Evolutionary conservation across 225 moss, liverwort and hornwort genomes (phyloP).

Genomic region (Polytrichum commune): DNA sequence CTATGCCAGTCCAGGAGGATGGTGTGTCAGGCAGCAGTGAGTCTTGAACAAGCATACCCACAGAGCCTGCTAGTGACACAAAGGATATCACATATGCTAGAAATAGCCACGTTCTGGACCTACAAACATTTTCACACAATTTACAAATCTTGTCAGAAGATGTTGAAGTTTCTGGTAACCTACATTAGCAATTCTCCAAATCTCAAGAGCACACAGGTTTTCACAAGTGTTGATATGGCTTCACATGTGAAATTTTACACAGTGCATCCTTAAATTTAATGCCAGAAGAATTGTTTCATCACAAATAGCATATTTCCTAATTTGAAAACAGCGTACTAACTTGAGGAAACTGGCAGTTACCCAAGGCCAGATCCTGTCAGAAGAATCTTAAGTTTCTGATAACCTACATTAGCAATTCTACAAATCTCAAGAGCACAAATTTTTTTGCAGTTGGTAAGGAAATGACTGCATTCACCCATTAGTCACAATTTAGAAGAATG

Average conservation of each 20-base stretch:
- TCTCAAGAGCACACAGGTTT: too few relatives aligned
- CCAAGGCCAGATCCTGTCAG: neutral
- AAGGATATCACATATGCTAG: slow-evolving; percentile 89
- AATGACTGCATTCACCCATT: too few relatives aligned
- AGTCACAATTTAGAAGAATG: too few relatives aligned
- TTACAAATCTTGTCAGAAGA: neutral
- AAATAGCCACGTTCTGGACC: slow-evolving; percentile 88
- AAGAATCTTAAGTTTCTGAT: neutral
- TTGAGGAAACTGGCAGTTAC: too few relatives aligned
- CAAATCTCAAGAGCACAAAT: neutral
- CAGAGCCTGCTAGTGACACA: slow-evolving; percentile 69
- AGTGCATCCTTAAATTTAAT: too few relatives aligned
- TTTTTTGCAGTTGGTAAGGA: too few relatives aligned
- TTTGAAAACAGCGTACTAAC: too few relatives aligned
- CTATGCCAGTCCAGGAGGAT: slow-evolving; percentile 80
- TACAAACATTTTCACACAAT: slow-evolving; percentile 28
- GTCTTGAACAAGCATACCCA: slow-evolving; percentile 81
- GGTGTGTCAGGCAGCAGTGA: slow-evolving; percentile 61
- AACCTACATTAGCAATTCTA: neutral
- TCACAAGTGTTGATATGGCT: neutral
- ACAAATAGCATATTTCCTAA: too few relatives aligned
- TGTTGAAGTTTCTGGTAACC: too few relatives aligned
- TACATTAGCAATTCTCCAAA: too few relatives aligned
- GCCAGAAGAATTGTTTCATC: too few relatives aligned
- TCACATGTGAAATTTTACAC: too few relatives aligned